Evolutionary conservation across 371 early-diverging fungal genomes (phyloP).

Genomic region (Basidiobolus meristosporus): DNA sequence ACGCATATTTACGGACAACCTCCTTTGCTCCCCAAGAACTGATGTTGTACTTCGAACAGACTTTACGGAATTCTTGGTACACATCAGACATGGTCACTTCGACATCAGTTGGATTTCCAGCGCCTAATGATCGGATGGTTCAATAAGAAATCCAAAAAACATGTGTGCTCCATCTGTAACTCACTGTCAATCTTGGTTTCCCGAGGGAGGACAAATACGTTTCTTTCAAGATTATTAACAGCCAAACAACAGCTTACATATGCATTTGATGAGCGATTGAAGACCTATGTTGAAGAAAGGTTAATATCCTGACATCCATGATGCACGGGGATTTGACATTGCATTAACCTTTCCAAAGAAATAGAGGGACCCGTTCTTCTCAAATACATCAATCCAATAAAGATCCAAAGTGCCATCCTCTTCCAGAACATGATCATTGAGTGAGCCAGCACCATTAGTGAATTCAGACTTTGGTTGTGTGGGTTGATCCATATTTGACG

Average conservation of each 20-base stretch:
- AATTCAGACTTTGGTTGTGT: constrained; percentile 4
- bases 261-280: constrained; percentile 16
- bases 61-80: constrained; percentile 44
- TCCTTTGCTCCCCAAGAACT: constrained; percentile 28
- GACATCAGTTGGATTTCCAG: constrained; percentile 26
- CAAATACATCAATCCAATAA: constrained; percentile 89
- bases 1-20: constrained; percentile 77
- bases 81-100: constrained; percentile 45
- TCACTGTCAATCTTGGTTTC: not conserved
- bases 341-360: constrained; percentile 76
- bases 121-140: constrained; percentile 6
- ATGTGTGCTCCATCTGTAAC: not conserved
- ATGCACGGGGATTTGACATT: not conserved
- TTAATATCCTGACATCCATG: not conserved
- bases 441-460: not conserved
- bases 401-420: constrained; percentile 37
- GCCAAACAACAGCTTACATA: constrained; percentile 69
- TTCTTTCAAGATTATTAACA: constrained; percentile 68
- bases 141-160: not conserved
- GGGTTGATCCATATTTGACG: constrained; percentile 2
- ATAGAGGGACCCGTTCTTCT: constrained; percentile 64
- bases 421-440: constrained; percentile 21
- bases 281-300: constrained; percentile 10
- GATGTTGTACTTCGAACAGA: constrained; percentile 34
- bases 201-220: constrained; percentile 65